These are phyloP conservation scores for Chaetomium globosum DNA, from an alignment of 2,329 filamentous ascomycete genomes.

Conservation along the genomic window DNA sequence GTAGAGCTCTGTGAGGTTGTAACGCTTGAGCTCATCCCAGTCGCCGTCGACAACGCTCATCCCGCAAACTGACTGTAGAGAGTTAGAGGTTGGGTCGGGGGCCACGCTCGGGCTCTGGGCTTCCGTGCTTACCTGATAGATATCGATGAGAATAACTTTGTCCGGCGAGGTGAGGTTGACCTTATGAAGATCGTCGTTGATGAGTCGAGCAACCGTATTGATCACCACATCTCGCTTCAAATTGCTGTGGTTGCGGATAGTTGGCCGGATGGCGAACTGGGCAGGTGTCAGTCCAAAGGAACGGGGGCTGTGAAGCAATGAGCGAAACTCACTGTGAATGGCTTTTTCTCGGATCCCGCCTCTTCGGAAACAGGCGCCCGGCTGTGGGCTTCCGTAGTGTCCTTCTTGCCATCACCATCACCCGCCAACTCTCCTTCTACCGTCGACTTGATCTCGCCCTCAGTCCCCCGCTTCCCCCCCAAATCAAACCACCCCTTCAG, in stretches of 20 bases:
- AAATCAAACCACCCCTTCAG: constrained; percentile 65
- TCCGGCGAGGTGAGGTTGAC: constrained; percentile 79
- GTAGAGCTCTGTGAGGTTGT: constrained; percentile 77
- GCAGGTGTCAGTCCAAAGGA: background rate
- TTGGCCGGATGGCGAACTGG: constrained; percentile 83
- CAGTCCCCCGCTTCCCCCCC: constrained; percentile 35
- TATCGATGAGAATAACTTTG: constrained; percentile 75
- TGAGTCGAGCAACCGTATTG: constrained; percentile 66
- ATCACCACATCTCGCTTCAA: constrained; percentile 72
- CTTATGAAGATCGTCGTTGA: constrained; percentile 66
- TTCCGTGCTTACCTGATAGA: constrained; percentile 67
- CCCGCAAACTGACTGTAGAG: constrained; percentile 63
- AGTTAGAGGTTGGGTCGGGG: constrained; percentile 14
- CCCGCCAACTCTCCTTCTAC: background rate
- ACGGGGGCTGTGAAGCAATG: background rate
- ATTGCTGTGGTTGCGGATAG: constrained; percentile 70
- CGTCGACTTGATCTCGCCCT: background rate
- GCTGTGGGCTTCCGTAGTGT: background rate
- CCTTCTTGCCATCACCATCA: constrained; percentile 11
- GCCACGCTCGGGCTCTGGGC: background rate
- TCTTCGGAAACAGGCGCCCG: background rate
- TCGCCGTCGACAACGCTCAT: constrained; percentile 77
- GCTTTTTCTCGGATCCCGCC: constrained; percentile 16
- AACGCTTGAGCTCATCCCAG: constrained; percentile 74
- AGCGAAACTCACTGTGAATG: constrained; percentile 47